Evolutionary conservation across 1,284 basidiomycete genomes (phyloP).

Genomic region (Ceratobasidium sp.): DNA sequence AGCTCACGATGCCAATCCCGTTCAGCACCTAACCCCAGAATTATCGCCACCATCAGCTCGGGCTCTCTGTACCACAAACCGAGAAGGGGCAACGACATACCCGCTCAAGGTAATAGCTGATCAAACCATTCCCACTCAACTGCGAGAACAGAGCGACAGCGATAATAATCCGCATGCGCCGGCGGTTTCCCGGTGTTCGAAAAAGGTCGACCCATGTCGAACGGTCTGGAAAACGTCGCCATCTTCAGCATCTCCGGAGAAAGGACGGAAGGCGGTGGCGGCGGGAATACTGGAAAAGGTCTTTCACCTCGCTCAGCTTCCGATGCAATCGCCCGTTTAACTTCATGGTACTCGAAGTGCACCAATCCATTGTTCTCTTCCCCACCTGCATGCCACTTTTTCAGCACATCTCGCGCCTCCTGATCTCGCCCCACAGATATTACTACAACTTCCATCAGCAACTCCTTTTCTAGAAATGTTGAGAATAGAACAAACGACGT

Average conservation of each 20-base stretch:
- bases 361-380: conserved; percentile 57
- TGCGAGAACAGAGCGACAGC: conserved; percentile 61
- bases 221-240: not conserved
- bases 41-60: too few species aligned
- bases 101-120: conserved; percentile 67
- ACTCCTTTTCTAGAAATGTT: conserved; percentile 70
- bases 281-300: not conserved
- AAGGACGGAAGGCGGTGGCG: not conserved
- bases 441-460: conserved; percentile 61
- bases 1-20: conserved; percentile 37
- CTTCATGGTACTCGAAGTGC: conserved; percentile 59
- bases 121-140: conserved; percentile 54
- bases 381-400: conserved; percentile 50
- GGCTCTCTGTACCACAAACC: too few species aligned
- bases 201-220: conserved; percentile 53
- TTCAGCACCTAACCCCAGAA: conserved; percentile 19
- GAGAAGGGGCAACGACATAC: conserved; percentile 22
- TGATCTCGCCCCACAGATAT: conserved; percentile 49
- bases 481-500: conserved; percentile 59
- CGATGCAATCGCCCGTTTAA: conserved; percentile 57
- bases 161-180: conserved; percentile 57
- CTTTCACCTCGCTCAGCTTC: conserved; percentile 53
- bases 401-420: conserved; percentile 49
- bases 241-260: not conserved
- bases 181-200: conserved; percentile 55